phyloP scores from a whole-genome alignment of 2,329 filamentous ascomycete genomes.

The Pyricularia sp. region DNA sequence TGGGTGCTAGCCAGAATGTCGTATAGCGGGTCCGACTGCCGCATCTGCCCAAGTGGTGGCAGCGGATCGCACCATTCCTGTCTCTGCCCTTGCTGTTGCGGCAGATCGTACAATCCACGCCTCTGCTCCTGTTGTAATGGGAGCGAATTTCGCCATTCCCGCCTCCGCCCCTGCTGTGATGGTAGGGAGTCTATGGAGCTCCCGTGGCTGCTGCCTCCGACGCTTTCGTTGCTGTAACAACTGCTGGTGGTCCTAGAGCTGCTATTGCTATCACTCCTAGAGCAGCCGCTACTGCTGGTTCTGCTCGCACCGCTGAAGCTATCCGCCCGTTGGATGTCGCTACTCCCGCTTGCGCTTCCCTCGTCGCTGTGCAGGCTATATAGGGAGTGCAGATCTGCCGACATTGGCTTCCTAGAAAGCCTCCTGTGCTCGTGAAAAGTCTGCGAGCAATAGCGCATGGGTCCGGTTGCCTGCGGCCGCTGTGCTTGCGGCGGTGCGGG shows the following conservation, averaged over 20 bases:
- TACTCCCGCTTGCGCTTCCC: background rate
- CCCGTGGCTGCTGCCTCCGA: background rate
- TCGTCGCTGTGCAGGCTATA: background rate
- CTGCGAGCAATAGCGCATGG: background rate
- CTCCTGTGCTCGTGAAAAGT: background rate
- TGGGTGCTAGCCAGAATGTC: background rate
- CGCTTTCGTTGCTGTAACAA: background rate
- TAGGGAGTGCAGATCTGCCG: background rate
- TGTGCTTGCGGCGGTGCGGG: background rate
- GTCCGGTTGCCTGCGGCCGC: background rate
- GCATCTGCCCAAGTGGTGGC: background rate
- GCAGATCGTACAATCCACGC: no score
- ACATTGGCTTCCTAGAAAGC: background rate
- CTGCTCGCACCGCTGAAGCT: background rate
- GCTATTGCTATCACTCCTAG: background rate
- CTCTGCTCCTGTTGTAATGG: no score
- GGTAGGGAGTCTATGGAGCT: background rate
- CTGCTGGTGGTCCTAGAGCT: background rate
- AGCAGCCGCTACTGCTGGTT: background rate
- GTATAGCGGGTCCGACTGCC: background rate
- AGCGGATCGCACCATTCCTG: no score
- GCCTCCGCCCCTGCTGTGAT: background rate
- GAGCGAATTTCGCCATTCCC: no score
- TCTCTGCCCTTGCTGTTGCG: no score
- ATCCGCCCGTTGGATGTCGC: background rate